phyloP scores from a whole-genome alignment of 352 stramenopile species.

The Blastocystis sp. region DNA sequence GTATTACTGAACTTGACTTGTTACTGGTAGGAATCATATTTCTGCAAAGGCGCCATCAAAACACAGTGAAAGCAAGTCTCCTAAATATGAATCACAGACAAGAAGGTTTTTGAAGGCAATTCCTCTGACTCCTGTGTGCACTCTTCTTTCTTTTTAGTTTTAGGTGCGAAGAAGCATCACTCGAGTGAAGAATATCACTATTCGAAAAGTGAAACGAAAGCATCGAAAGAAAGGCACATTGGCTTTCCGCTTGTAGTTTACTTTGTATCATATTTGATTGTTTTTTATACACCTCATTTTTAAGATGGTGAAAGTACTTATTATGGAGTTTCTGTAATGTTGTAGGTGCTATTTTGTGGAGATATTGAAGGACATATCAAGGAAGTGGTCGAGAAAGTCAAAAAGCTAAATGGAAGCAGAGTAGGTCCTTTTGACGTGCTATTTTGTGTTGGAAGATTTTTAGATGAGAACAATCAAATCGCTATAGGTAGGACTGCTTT shows the following conservation, averaged over 20 bases:
- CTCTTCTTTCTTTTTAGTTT: not conserved
- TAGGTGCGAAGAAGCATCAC: not conserved
- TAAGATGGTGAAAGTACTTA: constrained; percentile 26
- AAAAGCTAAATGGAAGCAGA: not conserved
- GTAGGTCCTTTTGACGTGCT: constrained; percentile 35
- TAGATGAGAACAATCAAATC: constrained; percentile 47
- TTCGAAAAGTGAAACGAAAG: not conserved
- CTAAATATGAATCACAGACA: too few relatives aligned
- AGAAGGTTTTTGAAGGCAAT: not conserved
- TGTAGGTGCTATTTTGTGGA: constrained; percentile 39
- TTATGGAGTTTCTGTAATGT: not conserved
- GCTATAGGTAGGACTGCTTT: not conserved
- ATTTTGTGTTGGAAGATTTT: constrained; percentile 32
- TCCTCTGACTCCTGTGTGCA: not conserved
- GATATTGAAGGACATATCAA: constrained; percentile 36
- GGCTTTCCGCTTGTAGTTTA: not conserved
- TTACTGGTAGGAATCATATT: too few relatives aligned
- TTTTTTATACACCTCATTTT: not conserved
- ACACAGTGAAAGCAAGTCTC: too few relatives aligned
- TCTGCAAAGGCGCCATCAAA: too few relatives aligned
- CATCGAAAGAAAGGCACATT: not conserved
- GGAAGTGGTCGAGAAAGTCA: not conserved
- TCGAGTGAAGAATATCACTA: not conserved
- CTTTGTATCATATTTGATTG: not conserved
- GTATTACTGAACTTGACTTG: too few relatives aligned